Conservation (phyloP, 495 filamentous ascomycete species). For the Articulospora tetracladia region DNA sequence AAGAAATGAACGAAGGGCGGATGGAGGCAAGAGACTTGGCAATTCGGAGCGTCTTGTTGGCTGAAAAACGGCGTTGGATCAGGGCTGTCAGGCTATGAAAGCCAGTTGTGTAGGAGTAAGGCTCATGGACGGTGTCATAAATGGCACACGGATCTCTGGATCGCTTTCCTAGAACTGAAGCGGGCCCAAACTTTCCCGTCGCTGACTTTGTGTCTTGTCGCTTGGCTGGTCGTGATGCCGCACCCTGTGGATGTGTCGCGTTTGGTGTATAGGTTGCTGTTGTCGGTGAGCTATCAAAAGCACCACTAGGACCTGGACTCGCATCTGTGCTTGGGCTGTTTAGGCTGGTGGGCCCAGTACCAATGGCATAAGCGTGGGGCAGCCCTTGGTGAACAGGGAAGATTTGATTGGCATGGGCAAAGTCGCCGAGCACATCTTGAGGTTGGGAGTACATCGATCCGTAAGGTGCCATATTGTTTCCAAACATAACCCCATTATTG, state of each 20-base stretch:
- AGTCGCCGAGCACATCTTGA: not conserved
- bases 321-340: conserved; percentile 50
- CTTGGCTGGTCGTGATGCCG: conserved; percentile 18
- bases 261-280: conserved; percentile 15
- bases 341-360: conserved; percentile 57
- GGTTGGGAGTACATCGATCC: conserved; percentile 22
- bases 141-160: conserved; percentile 72
- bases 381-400: conserved; percentile 19
- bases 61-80: conserved; percentile 70
- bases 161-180: conserved; percentile 33
- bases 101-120: conserved; percentile 83
- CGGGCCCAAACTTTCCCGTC: conserved; percentile 16
- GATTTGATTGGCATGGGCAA: not conserved
- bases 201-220: conserved; percentile 18
- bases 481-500: conserved; percentile 36
- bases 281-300: conserved; percentile 22
- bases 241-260: conserved; percentile 8
- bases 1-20: conserved; percentile 88
- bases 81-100: conserved; percentile 88
- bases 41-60: conserved; percentile 67
- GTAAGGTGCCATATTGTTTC: conserved; percentile 28
- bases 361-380: conserved; percentile 71
- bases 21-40: conserved; percentile 84
- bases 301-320: conserved; percentile 21
- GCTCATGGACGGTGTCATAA: conserved; percentile 82